phyloP scores from a whole-genome alignment of 345 rosid genomes.

The Eucalyptus sideroxylon region DNA sequence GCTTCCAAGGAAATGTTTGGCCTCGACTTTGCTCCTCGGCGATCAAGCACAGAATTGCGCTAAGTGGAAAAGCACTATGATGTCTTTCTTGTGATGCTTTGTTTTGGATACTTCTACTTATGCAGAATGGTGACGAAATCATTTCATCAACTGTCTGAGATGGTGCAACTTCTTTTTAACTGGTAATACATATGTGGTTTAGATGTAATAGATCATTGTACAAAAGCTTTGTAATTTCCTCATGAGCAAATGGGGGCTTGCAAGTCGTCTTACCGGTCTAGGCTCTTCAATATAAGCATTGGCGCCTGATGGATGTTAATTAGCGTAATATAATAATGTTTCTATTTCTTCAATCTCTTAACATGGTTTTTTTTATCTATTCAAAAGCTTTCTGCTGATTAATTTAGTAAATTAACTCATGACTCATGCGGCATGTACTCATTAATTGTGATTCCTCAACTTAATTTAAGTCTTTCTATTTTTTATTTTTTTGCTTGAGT shows the following conservation, averaged over 20 bases:
- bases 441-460: background rate
- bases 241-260: background rate
- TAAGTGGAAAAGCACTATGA: constrained; percentile 7
- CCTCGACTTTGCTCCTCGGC: constrained; percentile 19
- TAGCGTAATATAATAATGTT: too few relatives aligned
- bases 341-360: too few relatives aligned
- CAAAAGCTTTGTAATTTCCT: background rate
- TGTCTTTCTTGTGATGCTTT: background rate
- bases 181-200: background rate
- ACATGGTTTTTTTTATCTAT: too few relatives aligned
- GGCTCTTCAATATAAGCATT: background rate
- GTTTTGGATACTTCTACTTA: background rate
- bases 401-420: too few relatives aligned
- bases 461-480: too few relatives aligned
- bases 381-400: too few relatives aligned
- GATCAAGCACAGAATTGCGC: background rate
- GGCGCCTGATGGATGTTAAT: background rate
- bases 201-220: background rate
- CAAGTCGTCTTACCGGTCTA: background rate
- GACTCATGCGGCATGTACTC: background rate
- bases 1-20: constrained; percentile 31
- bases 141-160: too few relatives aligned
- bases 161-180: too few relatives aligned
- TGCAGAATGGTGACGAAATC: background rate
- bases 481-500: too few relatives aligned